These are phyloP conservation scores for Clitopilus hobsonii DNA, from an alignment of 768 basidiomycete species.

Conservation along the genomic window DNA sequence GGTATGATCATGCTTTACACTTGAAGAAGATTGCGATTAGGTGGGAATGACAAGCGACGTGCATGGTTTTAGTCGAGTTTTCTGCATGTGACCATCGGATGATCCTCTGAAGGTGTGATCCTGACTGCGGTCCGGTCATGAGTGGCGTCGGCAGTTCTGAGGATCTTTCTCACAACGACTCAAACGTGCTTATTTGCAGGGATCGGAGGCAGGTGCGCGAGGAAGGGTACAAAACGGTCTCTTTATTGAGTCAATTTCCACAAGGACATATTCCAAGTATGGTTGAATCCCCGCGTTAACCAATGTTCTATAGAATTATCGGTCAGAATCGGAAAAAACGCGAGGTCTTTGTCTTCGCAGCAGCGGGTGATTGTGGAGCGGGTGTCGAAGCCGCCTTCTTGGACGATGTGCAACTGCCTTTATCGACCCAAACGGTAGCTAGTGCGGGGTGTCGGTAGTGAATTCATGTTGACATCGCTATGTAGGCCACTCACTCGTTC, in stretches of 20 bases:
- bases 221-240: background rate
- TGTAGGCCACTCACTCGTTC: conserved; percentile 27
- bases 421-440: conserved; percentile 51
- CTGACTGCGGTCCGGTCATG: background rate
- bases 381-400: conserved; percentile 14
- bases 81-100: background rate
- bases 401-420: conserved; percentile 46
- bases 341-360: conserved; percentile 11
- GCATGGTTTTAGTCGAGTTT: too few species aligned
- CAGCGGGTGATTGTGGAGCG: conserved; percentile 1
- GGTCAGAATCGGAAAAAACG: conserved; percentile 20
- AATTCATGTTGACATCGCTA: background rate
- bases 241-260: background rate
- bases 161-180: background rate
- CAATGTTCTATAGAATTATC: background rate
- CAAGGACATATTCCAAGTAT: background rate
- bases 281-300: background rate
- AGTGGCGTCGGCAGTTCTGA: background rate
- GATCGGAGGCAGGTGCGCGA: background rate
- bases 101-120: background rate
- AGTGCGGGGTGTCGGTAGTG: conserved; percentile 25
- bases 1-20: background rate
- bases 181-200: background rate
- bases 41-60: background rate
- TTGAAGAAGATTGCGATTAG: background rate